Evolutionary conservation across 805 yeast species (phyloP).

Genomic region (Yamadazyma takamatsuzukensis): DNA sequence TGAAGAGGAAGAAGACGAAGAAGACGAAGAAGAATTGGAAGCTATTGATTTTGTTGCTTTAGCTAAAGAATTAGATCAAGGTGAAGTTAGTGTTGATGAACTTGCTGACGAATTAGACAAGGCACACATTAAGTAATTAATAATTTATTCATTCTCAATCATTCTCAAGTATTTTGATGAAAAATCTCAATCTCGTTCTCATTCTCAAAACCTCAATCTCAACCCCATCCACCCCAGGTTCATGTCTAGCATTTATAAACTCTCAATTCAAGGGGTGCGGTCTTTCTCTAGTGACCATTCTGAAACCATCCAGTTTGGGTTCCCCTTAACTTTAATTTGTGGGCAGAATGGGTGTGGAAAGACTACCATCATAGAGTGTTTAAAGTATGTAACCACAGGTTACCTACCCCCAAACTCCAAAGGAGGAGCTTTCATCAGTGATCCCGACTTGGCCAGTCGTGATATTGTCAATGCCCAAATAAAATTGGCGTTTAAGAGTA

Average conservation of each 20-base stretch:
- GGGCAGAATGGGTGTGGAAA: constrained; percentile 97
- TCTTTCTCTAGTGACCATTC: constrained; percentile 84
- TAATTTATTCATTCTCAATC: too few species aligned
- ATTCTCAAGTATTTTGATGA: too few species aligned
- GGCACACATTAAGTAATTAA: constrained; percentile 37
- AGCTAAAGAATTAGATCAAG: constrained; percentile 51
- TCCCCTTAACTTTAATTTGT: constrained; percentile 88
- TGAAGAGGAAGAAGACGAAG: constrained; percentile 65
- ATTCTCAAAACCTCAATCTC: background rate
- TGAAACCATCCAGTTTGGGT: constrained; percentile 85
- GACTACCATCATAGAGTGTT: constrained; percentile 92
- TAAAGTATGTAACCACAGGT: constrained; percentile 92
- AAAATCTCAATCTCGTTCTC: background rate
- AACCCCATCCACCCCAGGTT: background rate
- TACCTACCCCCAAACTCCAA: constrained; percentile 92
- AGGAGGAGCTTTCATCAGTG: constrained; percentile 95
- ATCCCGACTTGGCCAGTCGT: constrained; percentile 77
- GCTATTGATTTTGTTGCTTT: constrained; percentile 36
- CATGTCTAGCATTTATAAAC: constrained; percentile 42
- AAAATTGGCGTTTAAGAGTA: constrained; percentile 76
- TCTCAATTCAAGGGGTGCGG: constrained; percentile 75
- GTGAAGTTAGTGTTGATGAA: constrained; percentile 49
- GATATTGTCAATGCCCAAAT: constrained; percentile 85
- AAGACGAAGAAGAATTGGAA: constrained; percentile 53
- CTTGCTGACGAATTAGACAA: constrained; percentile 59